Percentiles rank a stretch among this genome's conserved stretches.
Conservation (phyloP, 2,329 filamentous ascomycete genomes). For the Aspergillus sojae region DNA sequence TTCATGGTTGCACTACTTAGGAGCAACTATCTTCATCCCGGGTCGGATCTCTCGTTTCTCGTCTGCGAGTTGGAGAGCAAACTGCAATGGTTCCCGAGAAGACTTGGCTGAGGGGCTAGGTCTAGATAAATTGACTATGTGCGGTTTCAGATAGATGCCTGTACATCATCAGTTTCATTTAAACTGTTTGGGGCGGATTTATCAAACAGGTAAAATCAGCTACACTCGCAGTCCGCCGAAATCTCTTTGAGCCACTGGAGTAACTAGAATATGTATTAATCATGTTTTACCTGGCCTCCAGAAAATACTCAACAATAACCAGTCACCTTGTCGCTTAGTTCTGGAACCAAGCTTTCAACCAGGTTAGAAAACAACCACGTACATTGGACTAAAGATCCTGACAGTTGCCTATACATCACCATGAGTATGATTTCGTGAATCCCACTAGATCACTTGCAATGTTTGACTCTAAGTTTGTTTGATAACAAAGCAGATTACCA, state of each 20-base stretch:
- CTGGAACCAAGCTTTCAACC: background rate
- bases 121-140: background rate
- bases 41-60: background rate
- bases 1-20: background rate
- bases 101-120: background rate
- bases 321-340: background rate
- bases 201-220: background rate
- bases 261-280: background rate
- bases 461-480: background rate
- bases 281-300: background rate
- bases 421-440: background rate
- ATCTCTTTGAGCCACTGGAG: background rate
- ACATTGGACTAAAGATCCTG: too few species aligned
- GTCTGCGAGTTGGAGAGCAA: background rate
- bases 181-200: background rate
- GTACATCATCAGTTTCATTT: background rate
- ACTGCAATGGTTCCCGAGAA: conserved; percentile 3
- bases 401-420: too few species aligned
- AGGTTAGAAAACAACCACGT: background rate
- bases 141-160: background rate
- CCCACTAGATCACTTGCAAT: background rate
- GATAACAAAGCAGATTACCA: background rate
- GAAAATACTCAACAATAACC: too few species aligned
- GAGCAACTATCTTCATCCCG: background rate
- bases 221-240: background rate